A percentile compares a stretch with the other conserved stretches of the same genome.
Conservation (phyloP, 495 filamentous ascomycete genomes). For the Xylaria curta region DNA sequence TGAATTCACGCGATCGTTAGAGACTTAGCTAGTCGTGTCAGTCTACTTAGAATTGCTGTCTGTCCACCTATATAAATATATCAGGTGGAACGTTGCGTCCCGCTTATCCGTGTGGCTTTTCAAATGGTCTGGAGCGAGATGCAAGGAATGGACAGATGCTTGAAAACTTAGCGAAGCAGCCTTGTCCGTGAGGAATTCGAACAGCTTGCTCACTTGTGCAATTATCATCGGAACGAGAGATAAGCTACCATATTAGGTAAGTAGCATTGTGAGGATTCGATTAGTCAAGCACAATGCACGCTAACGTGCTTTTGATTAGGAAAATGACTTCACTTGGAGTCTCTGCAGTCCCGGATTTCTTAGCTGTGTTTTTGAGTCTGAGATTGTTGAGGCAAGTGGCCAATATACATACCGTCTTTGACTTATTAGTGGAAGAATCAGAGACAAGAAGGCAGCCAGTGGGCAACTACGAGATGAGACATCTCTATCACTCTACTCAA, state of each 20-base stretch:
- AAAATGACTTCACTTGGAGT: background rate
- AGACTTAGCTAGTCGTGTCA: background rate
- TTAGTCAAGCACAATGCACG: constrained; percentile 9
- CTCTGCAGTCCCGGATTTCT: background rate
- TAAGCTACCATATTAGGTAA: background rate
- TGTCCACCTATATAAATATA: background rate
- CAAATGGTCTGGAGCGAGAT: background rate
- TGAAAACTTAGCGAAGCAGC: background rate
- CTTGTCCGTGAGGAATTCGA: background rate
- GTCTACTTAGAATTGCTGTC: background rate
- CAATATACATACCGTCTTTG: background rate
- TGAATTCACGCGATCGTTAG: background rate
- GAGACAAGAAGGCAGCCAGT: background rate
- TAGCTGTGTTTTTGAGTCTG: background rate
- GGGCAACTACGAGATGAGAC: background rate
- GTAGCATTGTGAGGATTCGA: background rate
- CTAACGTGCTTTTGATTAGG: background rate
- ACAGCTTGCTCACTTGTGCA: background rate
- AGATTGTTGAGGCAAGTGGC: background rate
- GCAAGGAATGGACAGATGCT: background rate
- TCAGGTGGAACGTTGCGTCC: constrained; percentile 1
- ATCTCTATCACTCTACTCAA: background rate
- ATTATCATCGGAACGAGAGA: background rate
- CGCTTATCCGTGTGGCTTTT: background rate
- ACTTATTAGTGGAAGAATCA: too few relatives aligned